phyloP scores from a whole-genome alignment of 2,329 filamentous ascomycete genomes.

The Aquanectria penicillioides region DNA sequence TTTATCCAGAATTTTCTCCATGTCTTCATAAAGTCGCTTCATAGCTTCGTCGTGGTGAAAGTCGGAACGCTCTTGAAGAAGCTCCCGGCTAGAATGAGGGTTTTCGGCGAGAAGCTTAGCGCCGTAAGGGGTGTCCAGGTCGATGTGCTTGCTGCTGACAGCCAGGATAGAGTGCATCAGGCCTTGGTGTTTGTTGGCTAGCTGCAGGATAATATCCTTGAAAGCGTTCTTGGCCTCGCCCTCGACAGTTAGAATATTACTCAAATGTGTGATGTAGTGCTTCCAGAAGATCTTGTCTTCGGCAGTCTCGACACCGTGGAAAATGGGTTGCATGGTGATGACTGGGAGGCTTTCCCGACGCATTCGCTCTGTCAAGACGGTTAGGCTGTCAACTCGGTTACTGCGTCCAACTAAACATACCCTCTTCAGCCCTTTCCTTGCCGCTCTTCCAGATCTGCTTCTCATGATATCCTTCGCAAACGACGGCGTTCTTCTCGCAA shows the following conservation, averaged over 20 bases:
- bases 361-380: slow-evolving; percentile 55
- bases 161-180: slow-evolving; percentile 92
- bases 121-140: slow-evolving; percentile 67
- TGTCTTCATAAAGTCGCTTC: slow-evolving; percentile 60
- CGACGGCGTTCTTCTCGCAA: slow-evolving; percentile 92
- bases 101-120: slow-evolving; percentile 61
- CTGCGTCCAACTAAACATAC: slow-evolving; percentile 49
- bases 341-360: slow-evolving; percentile 60
- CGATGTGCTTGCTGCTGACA: slow-evolving; percentile 81
- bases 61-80: slow-evolving; percentile 61
- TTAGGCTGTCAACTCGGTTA: slow-evolving; percentile 19
- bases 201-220: slow-evolving; percentile 82
- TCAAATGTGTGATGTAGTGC: slow-evolving; percentile 83
- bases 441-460: slow-evolving; percentile 90
- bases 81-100: slow-evolving; percentile 56
- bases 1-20: slow-evolving; percentile 53
- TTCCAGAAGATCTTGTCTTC: slow-evolving; percentile 84
- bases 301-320: slow-evolving; percentile 82
- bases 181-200: slow-evolving; percentile 81
- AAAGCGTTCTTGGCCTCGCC: slow-evolving; percentile 86
- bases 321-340: slow-evolving; percentile 72
- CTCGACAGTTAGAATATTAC: slow-evolving; percentile 83
- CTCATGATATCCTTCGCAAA: slow-evolving; percentile 90
- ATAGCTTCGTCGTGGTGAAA: slow-evolving; percentile 67
- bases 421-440: slow-evolving; percentile 78